Evolutionary conservation across 169 alveolate species (phyloP), one percentile per base, ranked within the genome.

Genomic region (Besnoitia besnoiti): DNA sequence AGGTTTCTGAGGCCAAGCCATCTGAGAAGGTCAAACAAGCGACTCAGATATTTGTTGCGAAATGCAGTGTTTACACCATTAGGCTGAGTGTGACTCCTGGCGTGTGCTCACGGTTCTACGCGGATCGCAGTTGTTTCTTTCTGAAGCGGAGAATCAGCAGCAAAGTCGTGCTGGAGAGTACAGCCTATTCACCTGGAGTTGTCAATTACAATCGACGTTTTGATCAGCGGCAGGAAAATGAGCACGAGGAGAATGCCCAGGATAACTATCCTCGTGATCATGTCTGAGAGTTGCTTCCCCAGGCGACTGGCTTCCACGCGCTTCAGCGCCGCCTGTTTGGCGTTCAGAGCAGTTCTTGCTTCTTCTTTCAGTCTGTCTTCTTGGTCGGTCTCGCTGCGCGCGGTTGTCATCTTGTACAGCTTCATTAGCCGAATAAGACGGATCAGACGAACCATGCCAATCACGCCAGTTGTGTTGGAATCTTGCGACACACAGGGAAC

Each of bases 391-490:
- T 95, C 95, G 44, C 92, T 95, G 30, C 96, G 92, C 84, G 96
- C 96, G 2, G 95, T 94, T 30, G 95, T 95, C 92, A 95, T 95
- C 77, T 95, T 96, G 90, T 96, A 97, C 39, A 97, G 97, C 84
- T 97, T 97, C 75, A 96, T 97, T 35, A 97, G 95, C 50, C 98
- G 89, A 44, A 97, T 96, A 24, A 97, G 95, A 40, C 98, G 94
- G 67, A 97, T 96, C 37, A 96, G 96, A 40, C 98, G 95, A 46
- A 97, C 90, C 21, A 93, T 90, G 27, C 96, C 92, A 44, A 93
- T 92, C 67, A 90, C 94, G 40, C 96, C 75, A 55, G 94, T 96
- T 8, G 98, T 97, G 51, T 96, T 39, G 33, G 87, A 77, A 4
- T 77, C 87, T 96, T 46, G 96, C 94, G 39, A n/a, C n/a, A n/a